Evolutionary conservation across 2,329 filamentous ascomycete genomes (phyloP).

Genomic region (Zymoseptoria tritici): DNA sequence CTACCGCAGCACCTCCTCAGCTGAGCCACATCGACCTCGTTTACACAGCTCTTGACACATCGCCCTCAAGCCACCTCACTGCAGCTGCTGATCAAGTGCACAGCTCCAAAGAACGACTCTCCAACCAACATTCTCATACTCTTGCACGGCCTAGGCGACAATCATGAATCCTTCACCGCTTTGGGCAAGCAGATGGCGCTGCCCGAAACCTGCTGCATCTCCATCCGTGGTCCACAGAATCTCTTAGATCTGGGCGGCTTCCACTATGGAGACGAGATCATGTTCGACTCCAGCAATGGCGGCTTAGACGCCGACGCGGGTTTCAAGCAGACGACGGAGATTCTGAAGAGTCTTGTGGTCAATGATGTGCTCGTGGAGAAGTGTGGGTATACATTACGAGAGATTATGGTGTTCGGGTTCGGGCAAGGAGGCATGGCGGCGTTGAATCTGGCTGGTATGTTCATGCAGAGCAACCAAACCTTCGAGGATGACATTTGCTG

Average conservation of each 20-base stretch:
- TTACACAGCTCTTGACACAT: not conserved
- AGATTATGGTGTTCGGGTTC: constrained; percentile 49
- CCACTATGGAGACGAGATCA: constrained; percentile 55
- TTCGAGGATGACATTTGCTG: not conserved
- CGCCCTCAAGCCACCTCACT: constrained; percentile 1
- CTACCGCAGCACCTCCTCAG: not conserved
- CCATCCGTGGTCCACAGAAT: constrained; percentile 62
- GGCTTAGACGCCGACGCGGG: constrained; percentile 50
- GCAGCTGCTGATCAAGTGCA: constrained; percentile 6
- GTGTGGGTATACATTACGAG: constrained; percentile 43
- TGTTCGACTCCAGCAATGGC: constrained; percentile 46
- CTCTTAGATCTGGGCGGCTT: constrained; percentile 61
- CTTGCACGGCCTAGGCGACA: constrained; percentile 79
- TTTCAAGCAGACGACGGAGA: constrained; percentile 37
- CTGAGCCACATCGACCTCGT: not conserved
- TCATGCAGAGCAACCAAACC: not conserved
- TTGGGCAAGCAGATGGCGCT: constrained; percentile 64
- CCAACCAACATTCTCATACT: constrained; percentile 71
- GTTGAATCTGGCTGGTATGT: constrained; percentile 37
- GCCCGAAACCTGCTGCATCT: constrained; percentile 68
- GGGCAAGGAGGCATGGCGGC: constrained; percentile 53
- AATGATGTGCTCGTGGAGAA: constrained; percentile 39
- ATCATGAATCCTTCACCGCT: constrained; percentile 57
- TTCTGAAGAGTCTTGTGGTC: constrained; percentile 40
- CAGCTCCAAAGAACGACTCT: constrained; percentile 44